Conservation (phyloP, 768 basidiomycete species). For the Phlebiopsis flavidoalba region DNA sequence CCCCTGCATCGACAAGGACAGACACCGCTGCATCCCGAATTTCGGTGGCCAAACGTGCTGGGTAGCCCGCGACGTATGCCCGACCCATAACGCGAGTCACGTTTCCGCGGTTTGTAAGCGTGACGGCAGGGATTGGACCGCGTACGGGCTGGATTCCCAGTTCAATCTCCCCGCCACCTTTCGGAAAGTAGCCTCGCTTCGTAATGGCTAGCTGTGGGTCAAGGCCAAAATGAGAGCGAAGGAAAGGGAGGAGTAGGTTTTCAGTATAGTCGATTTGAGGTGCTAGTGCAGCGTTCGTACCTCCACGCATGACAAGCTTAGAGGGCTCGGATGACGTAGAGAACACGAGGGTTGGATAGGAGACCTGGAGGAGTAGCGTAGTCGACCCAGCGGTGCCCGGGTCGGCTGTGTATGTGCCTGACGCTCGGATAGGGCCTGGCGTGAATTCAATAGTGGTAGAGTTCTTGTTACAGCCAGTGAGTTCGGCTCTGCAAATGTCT, state of each 20-base stretch:
- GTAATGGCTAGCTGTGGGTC: conserved; percentile 40
- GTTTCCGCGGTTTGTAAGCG: conserved; percentile 51
- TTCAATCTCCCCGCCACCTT: conserved; percentile 61
- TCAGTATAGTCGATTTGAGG: conserved; percentile 75
- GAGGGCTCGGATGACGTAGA: conserved; percentile 32
- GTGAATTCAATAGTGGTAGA: conserved; percentile 51
- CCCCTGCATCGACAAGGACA: conserved; percentile 37
- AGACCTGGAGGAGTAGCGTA: conserved; percentile 65
- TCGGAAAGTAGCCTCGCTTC: conserved; percentile 67
- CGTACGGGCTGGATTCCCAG: conserved; percentile 32
- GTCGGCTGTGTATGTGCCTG: conserved; percentile 40
- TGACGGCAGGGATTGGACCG: conserved; percentile 40
- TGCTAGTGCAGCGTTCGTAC: conserved; percentile 66
- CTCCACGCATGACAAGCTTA: conserved; percentile 54
- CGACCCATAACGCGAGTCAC: conserved; percentile 48
- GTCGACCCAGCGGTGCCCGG: conserved; percentile 65
- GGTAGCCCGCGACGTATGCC: conserved; percentile 66
- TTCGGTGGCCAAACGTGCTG: conserved; percentile 43
- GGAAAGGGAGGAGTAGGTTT: conserved; percentile 64
- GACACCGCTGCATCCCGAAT: conserved; percentile 52
- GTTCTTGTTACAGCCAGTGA: conserved; percentile 48
- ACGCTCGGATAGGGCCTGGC: conserved; percentile 39
- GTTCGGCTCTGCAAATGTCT: conserved; percentile 49
- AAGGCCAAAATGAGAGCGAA: conserved; percentile 48
- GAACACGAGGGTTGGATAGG: conserved; percentile 67